Evolutionary conservation across 306 rosid genomes (phyloP), one percentile per base, ranked within the genome.

Genomic region (Sesbania bispinosa): DNA sequence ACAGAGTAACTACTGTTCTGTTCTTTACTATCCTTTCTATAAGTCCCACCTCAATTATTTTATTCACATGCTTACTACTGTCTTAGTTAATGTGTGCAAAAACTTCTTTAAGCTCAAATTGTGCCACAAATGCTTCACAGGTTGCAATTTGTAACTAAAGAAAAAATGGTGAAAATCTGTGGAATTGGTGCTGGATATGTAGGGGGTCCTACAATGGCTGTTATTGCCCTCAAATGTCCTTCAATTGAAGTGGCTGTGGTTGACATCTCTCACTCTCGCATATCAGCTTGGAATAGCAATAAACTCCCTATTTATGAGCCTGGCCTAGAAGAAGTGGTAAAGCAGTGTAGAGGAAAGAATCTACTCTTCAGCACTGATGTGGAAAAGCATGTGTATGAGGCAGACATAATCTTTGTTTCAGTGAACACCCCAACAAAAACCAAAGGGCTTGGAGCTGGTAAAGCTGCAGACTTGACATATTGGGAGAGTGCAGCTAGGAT

Each of bases 401-500:
- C 96, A 10, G 92, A 85, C 72, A 87, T 89, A n/a, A n/a, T n/a
- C n/a, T n/a, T n/a, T n/a, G n/a, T n/a, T n/a, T n/a, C n/a, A n/a
- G n/a, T n/a, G n/a, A n/a, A n/a, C n/a, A n/a, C n/a, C n/a, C n/a
- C n/a, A n/a, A n/a, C n/a, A n/a, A n/a, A n/a, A n/a, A n/a, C n/a
- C n/a, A n/a, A n/a, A n/a, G n/a, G n/a, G n/a, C n/a, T n/a, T n/a
- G n/a, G n/a, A n/a, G n/a, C n/a, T n/a, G n/a, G n/a, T n/a, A n/a
- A n/a, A n/a, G n/a, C n/a, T n/a, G n/a, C n/a, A n/a, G n/a, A n/a
- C n/a, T 76, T 89, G 81, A 85, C 96, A 1, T 89, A 89, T 5
- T 89, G 96, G 96, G 96, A 89, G 62, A 87, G 90, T 16, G 92
- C 96, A 38, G 92, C 92, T 7, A 64, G 96, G 73, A 83, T 89